Base-by-base conservation (phyloP, 441 rosid species). In the Arabidopsis lyrata region DNA sequence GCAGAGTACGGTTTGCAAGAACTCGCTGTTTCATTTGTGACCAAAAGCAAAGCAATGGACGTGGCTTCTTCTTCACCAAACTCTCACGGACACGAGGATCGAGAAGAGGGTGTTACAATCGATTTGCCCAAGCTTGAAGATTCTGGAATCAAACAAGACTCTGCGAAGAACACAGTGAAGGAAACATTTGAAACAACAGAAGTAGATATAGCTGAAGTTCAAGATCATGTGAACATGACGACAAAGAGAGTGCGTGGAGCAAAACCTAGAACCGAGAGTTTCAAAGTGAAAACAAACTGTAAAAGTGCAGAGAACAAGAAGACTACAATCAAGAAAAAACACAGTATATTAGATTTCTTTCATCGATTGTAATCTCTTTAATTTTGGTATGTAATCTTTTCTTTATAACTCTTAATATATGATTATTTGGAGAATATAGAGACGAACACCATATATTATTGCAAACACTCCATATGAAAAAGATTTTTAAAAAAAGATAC, bases 301-400 rank as follows among this genome's bases (percentile, higher is more conserved):
- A 11, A 52, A 75, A 72, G 41, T 45, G 56, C 77, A 34, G 85
- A 74, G 68, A 67, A 70, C 35, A 71, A 65, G 29, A 83, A 70
- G 75, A 78, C 69, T 6, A 61, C 31, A 49, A 69, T 24, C 22
- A 76, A 69, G 29, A 68, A 54, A 35, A 68, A 75, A 47, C 72
- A 74, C 16, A 84, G 81, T 70, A 87, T 94, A 62, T 74, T 91
- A 85, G 83, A 83, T 61, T 90, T 86, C 86, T 90, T 90, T 80
- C 72, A 87, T 61, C 79, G 53, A 7, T 80, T 83, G 54, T 88
- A 82, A 68, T 36, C 53, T 39, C 14, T 10, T 16, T 31, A 20
- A 2, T 53, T 57, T 52, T 62, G 22, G 5, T 55, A 1, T 57
- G 53, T 59, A 59, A 38, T 58, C 2, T 39, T 29, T 59, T 58